Base-by-base conservation (phyloP, 208 protist genomes). In the Trypanosoma scelopori region DNA sequence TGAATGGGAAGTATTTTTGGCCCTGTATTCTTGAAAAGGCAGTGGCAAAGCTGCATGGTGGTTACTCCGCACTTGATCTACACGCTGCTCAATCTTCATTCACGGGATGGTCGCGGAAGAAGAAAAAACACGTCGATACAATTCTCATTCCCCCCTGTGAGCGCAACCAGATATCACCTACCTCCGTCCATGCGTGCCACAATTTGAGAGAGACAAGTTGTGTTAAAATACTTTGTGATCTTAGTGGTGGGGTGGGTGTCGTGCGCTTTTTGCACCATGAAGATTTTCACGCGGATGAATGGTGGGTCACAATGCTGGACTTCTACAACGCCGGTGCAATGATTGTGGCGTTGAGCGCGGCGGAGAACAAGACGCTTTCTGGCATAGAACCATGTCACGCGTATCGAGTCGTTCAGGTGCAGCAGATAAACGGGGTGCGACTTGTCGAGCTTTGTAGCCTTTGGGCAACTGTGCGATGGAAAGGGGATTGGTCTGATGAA, bases 11-110 rank as follows among this genome's bases (percentile, higher is more conserved):
- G 28, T 81, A 72, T 58, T 73, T 84, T 41, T 96, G 91, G 91
- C 82, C 84, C 23, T 92, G 81, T 61, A 72, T 96, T 28, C 25
- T 94, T 15, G 91, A 96, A 55, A 96, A 96, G 74, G 81, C 84
- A 39, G 51, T 94, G 18, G 91, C 91, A 11, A 96, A 96, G 71
- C 41, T 94, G 42, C 65, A 93, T 69, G 86, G 87, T 15, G 78
- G 85, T 30, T 96, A 96, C 62, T 59, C 91, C 37, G 69, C 74
- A 3, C 45, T 96, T 12, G 82, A 92, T 58, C 41, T 69, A 9
- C 53, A 65, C 37, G 4, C 76, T 28, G 27, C 52, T 46, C 73
- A 74, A 18, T 53, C 76, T 60, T 20, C 69, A 27, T 63, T 71
- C 27, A n/a, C 57, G 15, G 55, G 18, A 52, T 57, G 30, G 56